Percentiles rank a stretch among this genome's conserved stretches.
Conservation (phyloP, 2,329 filamentous ascomycete species). For the Diplodia corticola region DNA sequence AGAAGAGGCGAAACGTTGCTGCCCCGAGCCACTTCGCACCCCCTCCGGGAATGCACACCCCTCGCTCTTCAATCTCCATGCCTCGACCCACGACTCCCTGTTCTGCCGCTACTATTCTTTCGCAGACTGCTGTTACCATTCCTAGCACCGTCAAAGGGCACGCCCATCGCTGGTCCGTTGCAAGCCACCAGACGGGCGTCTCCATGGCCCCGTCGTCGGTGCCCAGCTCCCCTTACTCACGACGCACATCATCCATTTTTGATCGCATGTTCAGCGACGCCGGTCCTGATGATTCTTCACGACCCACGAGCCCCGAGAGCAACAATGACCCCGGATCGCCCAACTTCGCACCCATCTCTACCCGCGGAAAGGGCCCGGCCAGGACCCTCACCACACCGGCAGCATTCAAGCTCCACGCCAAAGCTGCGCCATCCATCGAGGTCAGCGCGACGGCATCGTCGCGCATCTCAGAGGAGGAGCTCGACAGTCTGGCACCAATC, state of each 20-base stretch:
- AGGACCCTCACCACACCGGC: slow-evolving; percentile 18
- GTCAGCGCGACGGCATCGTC: slow-evolving; percentile 33
- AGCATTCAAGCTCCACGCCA: slow-evolving; percentile 32
- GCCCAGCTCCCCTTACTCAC: slow-evolving; percentile 74
- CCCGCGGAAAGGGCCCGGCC: slow-evolving; percentile 7
- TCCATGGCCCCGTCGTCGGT: slow-evolving; percentile 68
- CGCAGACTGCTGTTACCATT: slow-evolving; percentile 61
- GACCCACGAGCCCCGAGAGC: slow-evolving; percentile 80
- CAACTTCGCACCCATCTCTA: slow-evolving; percentile 47
- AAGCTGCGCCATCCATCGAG: slow-evolving; percentile 26
- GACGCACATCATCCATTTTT: slow-evolving; percentile 72
- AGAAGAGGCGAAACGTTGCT: slow-evolving; percentile 70
- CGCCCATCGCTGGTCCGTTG: slow-evolving; percentile 61
- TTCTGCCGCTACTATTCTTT: slow-evolving; percentile 60
- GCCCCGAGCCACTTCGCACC: slow-evolving; percentile 54
- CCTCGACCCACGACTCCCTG: slow-evolving; percentile 46
- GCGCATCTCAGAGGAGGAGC: slow-evolving; percentile 27
- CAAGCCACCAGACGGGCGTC: slow-evolving; percentile 63
- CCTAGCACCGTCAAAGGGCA: slow-evolving; percentile 44
- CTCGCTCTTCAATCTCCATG: slow-evolving; percentile 40
- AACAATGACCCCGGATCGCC: slow-evolving; percentile 58
- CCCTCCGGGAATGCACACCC: slow-evolving; percentile 41
- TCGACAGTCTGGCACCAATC: slow-evolving; percentile 2
- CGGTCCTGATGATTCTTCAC: slow-evolving; percentile 66
- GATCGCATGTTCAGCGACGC: slow-evolving; percentile 66